These are phyloP conservation scores for Cladophialophora yegresii DNA, from an alignment of 2,329 filamentous ascomycete species.

Conservation along the genomic window DNA sequence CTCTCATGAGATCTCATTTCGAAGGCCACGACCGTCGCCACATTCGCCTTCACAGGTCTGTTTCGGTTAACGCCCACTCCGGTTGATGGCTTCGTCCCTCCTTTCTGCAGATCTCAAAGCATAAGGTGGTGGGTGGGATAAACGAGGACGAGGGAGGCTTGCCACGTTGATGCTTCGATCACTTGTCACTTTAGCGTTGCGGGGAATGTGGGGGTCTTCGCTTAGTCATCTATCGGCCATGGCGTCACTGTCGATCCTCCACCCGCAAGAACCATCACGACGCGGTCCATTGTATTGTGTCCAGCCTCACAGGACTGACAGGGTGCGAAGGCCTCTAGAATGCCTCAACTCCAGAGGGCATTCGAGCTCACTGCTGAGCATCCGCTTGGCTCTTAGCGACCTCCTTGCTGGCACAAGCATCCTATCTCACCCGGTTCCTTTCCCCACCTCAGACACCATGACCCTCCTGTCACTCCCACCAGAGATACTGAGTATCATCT, in stretches of 20 bases:
- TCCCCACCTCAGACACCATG: not conserved
- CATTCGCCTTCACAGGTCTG: not conserved
- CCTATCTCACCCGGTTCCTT: no score
- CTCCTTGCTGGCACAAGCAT: not conserved
- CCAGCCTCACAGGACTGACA: not conserved
- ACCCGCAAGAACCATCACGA: not conserved
- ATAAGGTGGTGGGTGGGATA: no score
- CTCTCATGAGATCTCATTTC: not conserved
- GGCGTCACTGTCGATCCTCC: not conserved
- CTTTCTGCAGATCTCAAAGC: no score
- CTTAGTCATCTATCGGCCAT: not conserved
- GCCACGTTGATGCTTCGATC: no score
- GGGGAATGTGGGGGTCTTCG: not conserved
- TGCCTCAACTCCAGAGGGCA: not conserved
- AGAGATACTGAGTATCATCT: constrained; percentile 2
- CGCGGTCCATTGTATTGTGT: not conserved
- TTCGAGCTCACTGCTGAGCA: no score
- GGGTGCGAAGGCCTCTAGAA: not conserved
- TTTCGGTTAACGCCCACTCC: not conserved
- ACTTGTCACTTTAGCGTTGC: no score
- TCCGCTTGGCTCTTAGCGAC: not conserved
- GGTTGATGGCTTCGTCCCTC: not conserved
- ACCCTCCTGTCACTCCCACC: not conserved
- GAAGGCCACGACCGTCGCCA: not conserved
- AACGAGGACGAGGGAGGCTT: no score